Evolutionary conservation across 129 eudicot species (phyloP), one percentile per base, ranked within the genome.

Genomic region (Pulicaria dysenterica): DNA sequence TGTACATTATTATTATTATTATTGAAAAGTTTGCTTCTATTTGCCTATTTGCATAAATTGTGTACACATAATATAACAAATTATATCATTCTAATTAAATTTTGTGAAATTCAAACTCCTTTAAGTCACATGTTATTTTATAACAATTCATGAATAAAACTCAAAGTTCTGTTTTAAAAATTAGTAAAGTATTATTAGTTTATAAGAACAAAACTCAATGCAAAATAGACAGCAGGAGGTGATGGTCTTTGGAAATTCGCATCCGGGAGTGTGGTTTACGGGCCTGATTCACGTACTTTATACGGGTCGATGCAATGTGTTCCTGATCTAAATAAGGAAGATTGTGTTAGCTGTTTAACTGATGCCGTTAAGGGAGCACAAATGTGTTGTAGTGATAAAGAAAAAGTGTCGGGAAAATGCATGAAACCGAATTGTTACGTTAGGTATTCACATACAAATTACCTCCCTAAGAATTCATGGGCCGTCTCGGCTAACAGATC

Each of bases 1-100:
- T 50, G 53, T 60, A 19, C 7, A 65, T 43, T 43, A 65, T 54
- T 65, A 34, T 65, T 66, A 24, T 37, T 24, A 24, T 24, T 24
- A 24, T 24, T 24, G 31, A 24, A 24, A 24, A 24, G 31, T 24
- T 24, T 24, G 31, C 31, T 24, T 24, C 1, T 24, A 24, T 24
- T 24, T 24, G 31, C 31, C 31, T 24, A 24, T 24, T 24, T 24
- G 31, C 2, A 24, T 1, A 24, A 24, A 24, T 24, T 34, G 10
- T 50, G 53, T 60, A 19, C 31, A 24, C 31, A 24, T 24, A 24
- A 24, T 24, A 24, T 24, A 24, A 24, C 31, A 24, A 24, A 24
- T 24, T 24, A 24, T 24, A 24, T 24, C 31, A 24, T 2, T 24
- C 2, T 24, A 1, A 24, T 24, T 24, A 24, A 24, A 24, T 24